Percentiles rank a stretch among this genome's conserved stretches.
These are phyloP conservation scores for Jackrogersella multiformis DNA, from an alignment of 495 filamentous ascomycete species.

Conservation along the genomic window DNA sequence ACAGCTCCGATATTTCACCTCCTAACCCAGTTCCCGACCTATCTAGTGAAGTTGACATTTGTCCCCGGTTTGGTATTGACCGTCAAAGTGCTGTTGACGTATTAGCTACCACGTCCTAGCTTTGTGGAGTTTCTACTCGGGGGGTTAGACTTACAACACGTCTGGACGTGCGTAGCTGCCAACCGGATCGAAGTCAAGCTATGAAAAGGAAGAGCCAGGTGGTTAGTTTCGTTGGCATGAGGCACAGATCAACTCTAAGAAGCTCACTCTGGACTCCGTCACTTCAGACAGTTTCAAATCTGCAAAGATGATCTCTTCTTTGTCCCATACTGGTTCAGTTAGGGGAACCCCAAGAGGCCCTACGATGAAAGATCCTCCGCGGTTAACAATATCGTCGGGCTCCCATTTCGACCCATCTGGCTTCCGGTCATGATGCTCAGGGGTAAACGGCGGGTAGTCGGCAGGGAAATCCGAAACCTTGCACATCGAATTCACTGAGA, in stretches of 20 bases:
- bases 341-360: slow-evolving; percentile 51
- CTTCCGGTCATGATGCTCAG: slow-evolving; percentile 49
- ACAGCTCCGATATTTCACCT: not conserved
- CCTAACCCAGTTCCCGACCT: not conserved
- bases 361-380: slow-evolving; percentile 52
- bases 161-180: slow-evolving; percentile 55
- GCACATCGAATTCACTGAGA: slow-evolving; percentile 52
- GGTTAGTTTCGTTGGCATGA: slow-evolving; percentile 3
- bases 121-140: not conserved
- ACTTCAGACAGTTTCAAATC: slow-evolving; percentile 48
- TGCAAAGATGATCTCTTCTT: slow-evolving; percentile 52
- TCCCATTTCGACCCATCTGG: slow-evolving; percentile 51
- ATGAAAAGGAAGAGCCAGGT: not conserved
- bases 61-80: slow-evolving; percentile 52
- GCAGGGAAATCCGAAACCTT: slow-evolving; percentile 55
- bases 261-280: slow-evolving; percentile 51
- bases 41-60: slow-evolving; percentile 45
- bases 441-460: slow-evolving; percentile 55
- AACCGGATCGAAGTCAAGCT: slow-evolving; percentile 57
- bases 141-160: slow-evolving; percentile 55
- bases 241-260: not conserved
- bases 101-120: slow-evolving; percentile 11
- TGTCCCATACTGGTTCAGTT: slow-evolving; percentile 53
- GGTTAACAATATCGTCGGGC: slow-evolving; percentile 51
- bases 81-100: slow-evolving; percentile 42